phyloP scores from a whole-genome alignment of 139 green algal genomes.

The Zygnema cylindricum region DNA sequence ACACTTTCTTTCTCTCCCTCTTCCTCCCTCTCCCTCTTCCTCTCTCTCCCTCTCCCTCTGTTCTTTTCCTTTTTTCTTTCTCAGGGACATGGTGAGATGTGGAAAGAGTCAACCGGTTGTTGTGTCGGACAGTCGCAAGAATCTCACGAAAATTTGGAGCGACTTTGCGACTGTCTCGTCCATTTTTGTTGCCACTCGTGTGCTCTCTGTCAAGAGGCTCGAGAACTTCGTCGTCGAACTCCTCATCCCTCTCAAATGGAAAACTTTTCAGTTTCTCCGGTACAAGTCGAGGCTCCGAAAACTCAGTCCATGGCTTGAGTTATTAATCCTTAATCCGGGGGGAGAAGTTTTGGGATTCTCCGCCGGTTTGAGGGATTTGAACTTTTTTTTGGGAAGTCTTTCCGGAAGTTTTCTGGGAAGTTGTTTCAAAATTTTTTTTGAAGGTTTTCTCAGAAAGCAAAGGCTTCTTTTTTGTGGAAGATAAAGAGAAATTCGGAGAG shows the following conservation, averaged over 20 bases:
- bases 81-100: slow-evolving; percentile 5
- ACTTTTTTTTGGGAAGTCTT: too few species aligned
- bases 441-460: too few species aligned
- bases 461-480: too few species aligned
- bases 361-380: too few species aligned
- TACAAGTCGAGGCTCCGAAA: background rate
- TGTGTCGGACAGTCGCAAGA: background rate
- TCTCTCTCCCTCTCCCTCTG: background rate
- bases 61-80: background rate
- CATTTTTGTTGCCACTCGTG: slow-evolving; percentile 32
- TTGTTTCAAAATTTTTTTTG: too few species aligned
- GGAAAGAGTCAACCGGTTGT: background rate
- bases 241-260: background rate
- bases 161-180: slow-evolving; percentile 1
- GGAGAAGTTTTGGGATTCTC: too few species aligned
- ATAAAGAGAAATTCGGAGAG: too few species aligned
- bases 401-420: too few species aligned
- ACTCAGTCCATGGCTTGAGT: background rate
- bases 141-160: background rate
- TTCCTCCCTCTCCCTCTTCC: background rate
- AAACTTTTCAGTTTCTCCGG: background rate
- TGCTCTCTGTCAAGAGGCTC: slow-evolving; percentile 43
- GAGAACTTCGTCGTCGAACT: slow-evolving; percentile 11
- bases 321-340: too few species aligned
- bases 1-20: background rate